Evolutionary conservation across 306 rosid species (phyloP).

Genomic region (Lagenaria siceraria): DNA sequence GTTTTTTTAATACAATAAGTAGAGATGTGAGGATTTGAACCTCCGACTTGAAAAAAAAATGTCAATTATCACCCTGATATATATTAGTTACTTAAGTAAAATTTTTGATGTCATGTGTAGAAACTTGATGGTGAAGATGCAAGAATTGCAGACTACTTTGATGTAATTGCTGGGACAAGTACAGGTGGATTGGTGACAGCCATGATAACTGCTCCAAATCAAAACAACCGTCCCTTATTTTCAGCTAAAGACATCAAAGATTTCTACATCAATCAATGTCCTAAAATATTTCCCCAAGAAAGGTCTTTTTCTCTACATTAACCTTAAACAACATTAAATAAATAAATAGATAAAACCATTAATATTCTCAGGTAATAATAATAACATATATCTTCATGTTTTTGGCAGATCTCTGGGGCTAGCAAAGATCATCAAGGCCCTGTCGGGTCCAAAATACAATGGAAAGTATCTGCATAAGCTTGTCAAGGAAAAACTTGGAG

Average conservation of each 20-base stretch:
- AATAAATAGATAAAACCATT: too few species aligned
- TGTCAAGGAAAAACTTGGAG: conserved; percentile 40
- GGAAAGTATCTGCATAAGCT: conserved; percentile 51
- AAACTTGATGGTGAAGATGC: conserved; percentile 48
- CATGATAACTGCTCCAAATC: conserved; percentile 48
- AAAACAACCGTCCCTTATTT: conserved; percentile 45
- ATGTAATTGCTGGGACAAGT: conserved; percentile 60
- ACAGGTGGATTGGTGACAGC: conserved; percentile 56
- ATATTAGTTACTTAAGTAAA: neutral
- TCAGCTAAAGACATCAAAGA: conserved; percentile 51
- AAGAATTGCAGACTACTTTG: conserved; percentile 51
- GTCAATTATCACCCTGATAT: too few species aligned
- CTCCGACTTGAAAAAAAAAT: too few species aligned
- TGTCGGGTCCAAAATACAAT: conserved; percentile 59
- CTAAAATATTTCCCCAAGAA: conserved; percentile 46
- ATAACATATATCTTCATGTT: neutral
- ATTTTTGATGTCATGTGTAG: conserved; percentile 20
- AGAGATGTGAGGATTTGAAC: too few species aligned
- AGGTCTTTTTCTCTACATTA: neutral
- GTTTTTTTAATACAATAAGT: too few species aligned
- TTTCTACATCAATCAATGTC: conserved; percentile 38
- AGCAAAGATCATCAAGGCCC: conserved; percentile 13
- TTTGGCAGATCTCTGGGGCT: neutral
- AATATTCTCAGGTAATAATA: too few species aligned
- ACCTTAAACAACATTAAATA: neutral